phyloP scores from a whole-genome alignment of 495 filamentous ascomycete genomes.

The Aspergillus incahuasiensis region DNA sequence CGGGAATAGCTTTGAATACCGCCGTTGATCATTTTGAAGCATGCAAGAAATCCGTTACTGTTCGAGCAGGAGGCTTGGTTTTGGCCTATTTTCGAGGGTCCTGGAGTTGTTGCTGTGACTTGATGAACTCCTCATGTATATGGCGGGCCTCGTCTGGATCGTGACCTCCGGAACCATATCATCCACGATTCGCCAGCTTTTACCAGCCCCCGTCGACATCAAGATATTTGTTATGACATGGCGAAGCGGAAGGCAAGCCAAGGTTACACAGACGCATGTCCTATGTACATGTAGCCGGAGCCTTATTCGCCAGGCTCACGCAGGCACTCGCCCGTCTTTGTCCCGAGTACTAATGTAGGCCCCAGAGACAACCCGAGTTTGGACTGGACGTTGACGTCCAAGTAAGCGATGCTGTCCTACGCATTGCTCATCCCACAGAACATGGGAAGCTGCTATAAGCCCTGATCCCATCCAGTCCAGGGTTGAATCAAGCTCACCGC shows the following conservation, averaged over 20 bases:
- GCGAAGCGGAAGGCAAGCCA: neutral
- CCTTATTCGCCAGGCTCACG: neutral
- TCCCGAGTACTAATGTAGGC: conserved; percentile 2
- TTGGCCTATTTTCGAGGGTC: neutral
- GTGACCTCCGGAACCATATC: neutral
- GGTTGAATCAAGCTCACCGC: neutral
- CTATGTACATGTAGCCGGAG: neutral
- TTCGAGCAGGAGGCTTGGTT: neutral
- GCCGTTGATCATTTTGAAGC: conserved; percentile 4
- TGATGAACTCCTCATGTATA: neutral
- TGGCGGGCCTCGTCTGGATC: neutral
- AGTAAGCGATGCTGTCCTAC: conserved; percentile 1
- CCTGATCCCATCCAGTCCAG: neutral
- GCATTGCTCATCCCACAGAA: neutral
- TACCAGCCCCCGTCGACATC: neutral
- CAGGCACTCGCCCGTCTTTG: neutral
- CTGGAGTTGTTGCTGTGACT: neutral
- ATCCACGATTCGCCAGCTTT: neutral
- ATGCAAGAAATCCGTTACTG: neutral
- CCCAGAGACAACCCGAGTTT: neutral
- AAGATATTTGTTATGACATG: neutral
- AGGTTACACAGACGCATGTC: conserved; percentile 1
- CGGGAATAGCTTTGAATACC: neutral
- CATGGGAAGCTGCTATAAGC: neutral
- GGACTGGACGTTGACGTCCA: neutral